phyloP scores from a whole-genome alignment of 805 yeast genomes.

The Teunomyces stri region DNA sequence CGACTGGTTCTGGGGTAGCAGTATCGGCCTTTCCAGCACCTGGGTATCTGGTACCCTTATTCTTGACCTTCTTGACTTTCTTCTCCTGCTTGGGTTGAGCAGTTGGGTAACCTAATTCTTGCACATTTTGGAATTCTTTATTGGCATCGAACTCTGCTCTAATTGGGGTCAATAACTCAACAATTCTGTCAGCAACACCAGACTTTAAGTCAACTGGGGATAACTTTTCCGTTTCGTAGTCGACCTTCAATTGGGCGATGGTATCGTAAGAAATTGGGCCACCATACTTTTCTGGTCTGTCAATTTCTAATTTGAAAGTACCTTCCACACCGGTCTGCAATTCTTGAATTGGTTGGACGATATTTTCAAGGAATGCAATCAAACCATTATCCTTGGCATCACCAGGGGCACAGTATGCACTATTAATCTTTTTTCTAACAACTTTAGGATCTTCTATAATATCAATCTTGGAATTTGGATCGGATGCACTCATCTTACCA shows the following conservation, averaged over 20 bases:
- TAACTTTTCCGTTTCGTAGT: slow-evolving; percentile 68
- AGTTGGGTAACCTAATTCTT: slow-evolving; percentile 80
- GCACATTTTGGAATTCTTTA: slow-evolving; percentile 73
- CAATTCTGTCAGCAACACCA: slow-evolving; percentile 86
- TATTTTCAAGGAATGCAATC: slow-evolving; percentile 79
- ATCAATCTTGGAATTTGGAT: slow-evolving; percentile 96
- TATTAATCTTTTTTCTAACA: slow-evolving; percentile 85
- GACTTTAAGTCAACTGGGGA: slow-evolving; percentile 92
- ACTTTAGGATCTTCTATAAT: slow-evolving; percentile 82
- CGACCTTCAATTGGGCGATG: slow-evolving; percentile 66
- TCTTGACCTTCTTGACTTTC: slow-evolving; percentile 75
- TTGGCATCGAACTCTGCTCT: slow-evolving; percentile 61
- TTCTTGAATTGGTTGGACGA: slow-evolving; percentile 81
- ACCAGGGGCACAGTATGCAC: slow-evolving; percentile 97
- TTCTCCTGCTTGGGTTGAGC: slow-evolving; percentile 58
- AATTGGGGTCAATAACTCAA: slow-evolving; percentile 78
- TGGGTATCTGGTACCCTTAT: slow-evolving; percentile 89
- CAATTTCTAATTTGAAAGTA: slow-evolving; percentile 64
- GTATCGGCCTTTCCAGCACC: slow-evolving; percentile 45
- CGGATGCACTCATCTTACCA: slow-evolving; percentile 98
- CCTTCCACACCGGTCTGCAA: slow-evolving; percentile 57
- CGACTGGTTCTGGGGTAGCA: slow-evolving; percentile 10
- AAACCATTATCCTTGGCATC: slow-evolving; percentile 85
- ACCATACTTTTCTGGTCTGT: slow-evolving; percentile 96
- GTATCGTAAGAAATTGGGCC: slow-evolving; percentile 78